Conservation (phyloP, 768 basidiomycete species). For the Hypsizygus marmoreus region DNA sequence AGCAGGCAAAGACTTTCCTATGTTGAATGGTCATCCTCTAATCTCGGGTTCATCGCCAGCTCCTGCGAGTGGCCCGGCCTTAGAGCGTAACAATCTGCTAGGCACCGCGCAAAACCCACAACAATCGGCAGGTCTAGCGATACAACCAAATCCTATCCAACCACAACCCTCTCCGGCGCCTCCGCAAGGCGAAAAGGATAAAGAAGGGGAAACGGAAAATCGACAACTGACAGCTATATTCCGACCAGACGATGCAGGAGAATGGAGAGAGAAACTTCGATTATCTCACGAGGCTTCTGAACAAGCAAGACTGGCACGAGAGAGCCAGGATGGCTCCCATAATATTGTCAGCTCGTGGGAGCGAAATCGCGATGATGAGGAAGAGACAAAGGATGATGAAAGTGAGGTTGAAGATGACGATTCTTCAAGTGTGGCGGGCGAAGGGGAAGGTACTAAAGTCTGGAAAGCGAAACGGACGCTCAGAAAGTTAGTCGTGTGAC, state of each 20-base stretch:
- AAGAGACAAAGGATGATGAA: conserved; percentile 73
- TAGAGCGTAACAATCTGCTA: conserved; percentile 55
- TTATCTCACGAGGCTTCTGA: conserved; percentile 64
- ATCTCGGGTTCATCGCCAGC: conserved; percentile 54
- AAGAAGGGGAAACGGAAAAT: conserved; percentile 49
- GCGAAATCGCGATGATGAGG: conserved; percentile 54
- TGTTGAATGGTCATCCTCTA: conserved; percentile 61
- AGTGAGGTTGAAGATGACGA: conserved; percentile 68
- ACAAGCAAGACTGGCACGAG: conserved; percentile 45
- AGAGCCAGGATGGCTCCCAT: conserved; percentile 31
- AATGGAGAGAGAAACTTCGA: conserved; percentile 83
- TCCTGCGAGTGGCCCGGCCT: conserved; percentile 43
- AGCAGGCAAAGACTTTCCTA: conserved; percentile 66
- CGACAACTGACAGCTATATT: conserved; percentile 80
- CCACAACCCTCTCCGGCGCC: conserved; percentile 28
- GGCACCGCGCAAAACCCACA: conserved; percentile 42
- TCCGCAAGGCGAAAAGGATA: conserved; percentile 41
- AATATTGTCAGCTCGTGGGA: conserved; percentile 53
- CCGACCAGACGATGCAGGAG: conserved; percentile 80
- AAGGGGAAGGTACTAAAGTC: conserved; percentile 68
- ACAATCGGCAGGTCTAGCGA: conserved; percentile 19
- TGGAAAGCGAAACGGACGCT: conserved; percentile 89
- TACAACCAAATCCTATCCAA: conserved; percentile 37
- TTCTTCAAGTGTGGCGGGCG: conserved; percentile 60
- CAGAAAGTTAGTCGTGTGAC: conserved; percentile 70